These are phyloP conservation scores for Sarcocystis neurona DNA, from an alignment of 169 alveolate species.

Conservation along the genomic window DNA sequence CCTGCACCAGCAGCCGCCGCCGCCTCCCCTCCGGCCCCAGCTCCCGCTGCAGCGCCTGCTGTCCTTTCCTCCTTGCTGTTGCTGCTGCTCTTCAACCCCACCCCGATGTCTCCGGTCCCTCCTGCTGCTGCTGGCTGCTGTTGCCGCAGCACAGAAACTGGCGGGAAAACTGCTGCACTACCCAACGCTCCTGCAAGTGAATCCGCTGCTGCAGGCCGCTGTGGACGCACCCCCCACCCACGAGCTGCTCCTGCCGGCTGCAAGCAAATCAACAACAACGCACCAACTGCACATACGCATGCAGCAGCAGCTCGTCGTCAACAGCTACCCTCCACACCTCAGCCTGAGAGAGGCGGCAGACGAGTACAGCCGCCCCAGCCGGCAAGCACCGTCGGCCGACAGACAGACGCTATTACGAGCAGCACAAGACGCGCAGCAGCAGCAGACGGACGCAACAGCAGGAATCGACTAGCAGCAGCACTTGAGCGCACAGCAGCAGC, in stretches of 20 bases:
- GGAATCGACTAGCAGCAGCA: no score
- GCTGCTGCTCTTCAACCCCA: not conserved
- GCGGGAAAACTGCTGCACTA: constrained; percentile 11
- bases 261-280: not conserved
- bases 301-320: no score
- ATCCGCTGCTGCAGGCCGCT: not conserved
- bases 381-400: no score
- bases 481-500: no score
- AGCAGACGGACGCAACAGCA: no score
- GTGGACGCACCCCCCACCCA: constrained; percentile 22
- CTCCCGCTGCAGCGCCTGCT: not conserved
- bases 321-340: no score
- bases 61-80: not conserved
- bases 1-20: not conserved
- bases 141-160: constrained; percentile 3
- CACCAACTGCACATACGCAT: not conserved
- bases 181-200: not conserved
- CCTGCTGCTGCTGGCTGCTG: no score
- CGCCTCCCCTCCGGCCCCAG: not conserved
- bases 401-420: no score
- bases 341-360: no score
- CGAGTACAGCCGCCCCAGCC: no score
- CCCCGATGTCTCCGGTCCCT: not conserved
- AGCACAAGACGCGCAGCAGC: no score
- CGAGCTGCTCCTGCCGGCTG: not conserved